Evolutionary conservation across 2,329 filamentous ascomycete genomes (phyloP), one percentile per base, ranked within the genome.

Genomic region (Fusarium subtropicale): DNA sequence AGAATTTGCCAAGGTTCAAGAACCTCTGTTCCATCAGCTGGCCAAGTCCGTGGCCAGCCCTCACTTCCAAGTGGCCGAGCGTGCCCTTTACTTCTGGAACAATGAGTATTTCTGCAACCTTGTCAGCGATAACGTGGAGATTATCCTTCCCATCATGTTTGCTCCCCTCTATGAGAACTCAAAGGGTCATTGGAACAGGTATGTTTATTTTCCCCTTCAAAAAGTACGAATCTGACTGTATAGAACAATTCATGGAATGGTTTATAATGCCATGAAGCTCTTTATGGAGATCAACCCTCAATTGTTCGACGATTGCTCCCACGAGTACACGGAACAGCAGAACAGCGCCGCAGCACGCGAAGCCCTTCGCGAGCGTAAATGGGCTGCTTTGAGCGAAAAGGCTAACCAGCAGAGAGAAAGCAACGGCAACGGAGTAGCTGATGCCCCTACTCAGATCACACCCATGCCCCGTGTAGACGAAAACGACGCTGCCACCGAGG

Each of bases 211-310:
- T 12, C 1, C 16, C 12, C 16, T 13, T 6, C 26, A 6, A 9
- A 16, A 15, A 50, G 11, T 4, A 22, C 11, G 3, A 10, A 15
- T 41, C 69, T 74, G 54, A 74, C 26, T 20, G 26, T 12, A 3
- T 70, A 98, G 96, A 76, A 99, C 96, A 10, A 99, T 99, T 72
- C 96, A 99, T 77, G 96, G 96, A 78, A 98, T 99, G 95, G 96
- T 99, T 13, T 98, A 98, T 80, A 99, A 98, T 76, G 96, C 96
- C 60, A 98, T 99, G 96, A 99, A 99, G 80, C 88, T 99, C 38
- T 99, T 99, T 81, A 99, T 99, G 96, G 96, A 99, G 80, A 97
- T 99, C 76, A 98, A 98, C 79, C 96, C 96, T 12, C 94, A 97
- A 79, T 88, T 99, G 24, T 99, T 99, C 75, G 96, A 99, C 74